Evolutionary conservation across 2,329 filamentous ascomycete genomes (phyloP).

Genomic region (Pseudopithomyces chartarum): DNA sequence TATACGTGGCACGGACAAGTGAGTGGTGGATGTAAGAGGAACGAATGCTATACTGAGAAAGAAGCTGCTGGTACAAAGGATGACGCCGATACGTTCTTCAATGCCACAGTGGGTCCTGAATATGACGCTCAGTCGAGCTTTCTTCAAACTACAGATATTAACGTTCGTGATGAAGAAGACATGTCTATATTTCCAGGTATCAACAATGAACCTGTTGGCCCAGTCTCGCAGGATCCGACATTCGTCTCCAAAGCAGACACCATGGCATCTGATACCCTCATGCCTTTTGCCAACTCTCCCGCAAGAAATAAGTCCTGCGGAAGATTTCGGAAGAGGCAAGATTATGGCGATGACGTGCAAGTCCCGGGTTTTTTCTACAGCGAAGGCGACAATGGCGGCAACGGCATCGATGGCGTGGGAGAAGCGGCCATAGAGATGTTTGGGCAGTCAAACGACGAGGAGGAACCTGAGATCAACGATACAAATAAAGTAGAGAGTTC

Average conservation of each 20-base stretch:
- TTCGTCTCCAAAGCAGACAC: background rate
- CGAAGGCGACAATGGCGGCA: background rate
- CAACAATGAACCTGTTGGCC: too few relatives aligned
- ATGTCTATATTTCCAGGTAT: background rate
- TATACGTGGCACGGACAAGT: too few relatives aligned
- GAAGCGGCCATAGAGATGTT: background rate
- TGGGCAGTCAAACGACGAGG: background rate
- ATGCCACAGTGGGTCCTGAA: too few relatives aligned
- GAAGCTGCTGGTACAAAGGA: too few relatives aligned
- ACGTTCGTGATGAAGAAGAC: too few relatives aligned
- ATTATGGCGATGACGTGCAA: slow-evolving; percentile 1
- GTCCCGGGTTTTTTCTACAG: slow-evolving; percentile 4
- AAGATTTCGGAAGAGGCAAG: background rate
- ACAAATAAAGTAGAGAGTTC: too few relatives aligned
- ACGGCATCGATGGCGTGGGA: slow-evolving; percentile 1
- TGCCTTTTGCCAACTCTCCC: background rate
- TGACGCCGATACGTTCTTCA: too few relatives aligned
- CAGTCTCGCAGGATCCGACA: background rate
- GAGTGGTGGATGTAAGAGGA: too few relatives aligned
- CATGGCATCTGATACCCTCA: background rate
- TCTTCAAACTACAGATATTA: too few relatives aligned
- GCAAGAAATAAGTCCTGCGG: too few relatives aligned
- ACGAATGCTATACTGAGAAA: too few relatives aligned
- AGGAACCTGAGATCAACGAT: background rate
- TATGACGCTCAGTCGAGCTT: too few relatives aligned